Evolutionary conservation across 2,329 filamentous ascomycete genomes (phyloP).

Genomic region (Fusarium bactridioides): DNA sequence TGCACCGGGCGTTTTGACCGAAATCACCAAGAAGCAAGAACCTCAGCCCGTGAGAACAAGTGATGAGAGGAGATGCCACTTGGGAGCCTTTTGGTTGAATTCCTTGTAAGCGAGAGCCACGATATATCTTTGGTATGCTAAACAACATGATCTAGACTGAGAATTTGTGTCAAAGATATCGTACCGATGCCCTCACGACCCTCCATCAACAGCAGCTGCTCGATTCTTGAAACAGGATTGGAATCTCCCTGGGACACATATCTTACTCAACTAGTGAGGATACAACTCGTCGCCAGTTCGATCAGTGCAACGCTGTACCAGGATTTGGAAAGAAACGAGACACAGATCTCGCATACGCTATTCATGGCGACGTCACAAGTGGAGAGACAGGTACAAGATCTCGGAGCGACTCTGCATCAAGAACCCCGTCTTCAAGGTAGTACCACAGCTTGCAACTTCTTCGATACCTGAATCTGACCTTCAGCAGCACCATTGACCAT

Average conservation of each 20-base stretch:
- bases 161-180: neutral
- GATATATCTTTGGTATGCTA: rapidly evolving
- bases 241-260: constrained; percentile 1
- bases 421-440: neutral
- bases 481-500: neutral
- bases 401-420: neutral
- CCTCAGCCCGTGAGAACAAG: neutral
- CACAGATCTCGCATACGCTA: neutral
- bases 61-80: constrained; percentile 1
- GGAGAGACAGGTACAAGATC: constrained; percentile 6
- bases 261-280: neutral
- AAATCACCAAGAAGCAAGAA: neutral
- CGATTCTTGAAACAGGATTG: neutral
- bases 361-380: neutral
- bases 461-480: neutral
- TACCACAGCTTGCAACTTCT: neutral
- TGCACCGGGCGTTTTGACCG: neutral
- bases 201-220: neutral
- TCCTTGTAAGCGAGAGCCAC: neutral
- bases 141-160: neutral
- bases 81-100: constrained; percentile 16
- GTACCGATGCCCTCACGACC: neutral
- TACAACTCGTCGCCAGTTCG: neutral
- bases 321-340: neutral
- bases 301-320: neutral